Percentiles rank a stretch among this genome's conserved stretches.
Conservation (phyloP, 2,329 filamentous ascomycete genomes). For the Fusarium euwallaceae region DNA sequence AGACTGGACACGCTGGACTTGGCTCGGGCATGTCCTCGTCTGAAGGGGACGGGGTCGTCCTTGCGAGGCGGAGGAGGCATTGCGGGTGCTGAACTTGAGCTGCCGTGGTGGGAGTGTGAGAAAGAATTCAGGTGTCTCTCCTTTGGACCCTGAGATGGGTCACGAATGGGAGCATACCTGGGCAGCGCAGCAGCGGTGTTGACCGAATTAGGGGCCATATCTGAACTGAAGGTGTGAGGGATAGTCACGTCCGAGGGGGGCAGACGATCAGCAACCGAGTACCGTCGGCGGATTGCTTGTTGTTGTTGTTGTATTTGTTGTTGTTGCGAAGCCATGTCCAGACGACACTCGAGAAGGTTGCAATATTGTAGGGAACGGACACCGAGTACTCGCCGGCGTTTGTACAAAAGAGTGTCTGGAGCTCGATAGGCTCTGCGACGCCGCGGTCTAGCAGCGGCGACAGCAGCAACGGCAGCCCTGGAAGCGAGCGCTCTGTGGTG, state of each 20-base stretch:
- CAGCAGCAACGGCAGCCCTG: constrained; percentile 57
- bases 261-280: constrained; percentile 54
- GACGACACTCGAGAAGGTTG: constrained; percentile 41
- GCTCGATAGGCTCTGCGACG: constrained; percentile 54
- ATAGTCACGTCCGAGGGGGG: constrained; percentile 46
- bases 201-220: constrained; percentile 25
- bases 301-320: constrained; percentile 1
- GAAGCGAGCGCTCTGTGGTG: constrained; percentile 58
- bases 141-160: constrained; percentile 27
- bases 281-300: constrained; percentile 57
- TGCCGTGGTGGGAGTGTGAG: constrained; percentile 34
- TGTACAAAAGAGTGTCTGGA: constrained; percentile 54
- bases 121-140: constrained; percentile 24
- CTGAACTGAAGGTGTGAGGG: constrained; percentile 40
- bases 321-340: constrained; percentile 51
- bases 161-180: constrained; percentile 27
- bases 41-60: constrained; percentile 56
- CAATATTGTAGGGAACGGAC: constrained; percentile 47
- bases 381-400: constrained; percentile 51
- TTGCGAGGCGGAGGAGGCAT: constrained; percentile 55
- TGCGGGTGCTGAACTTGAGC: constrained; percentile 35
- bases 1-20: constrained; percentile 62
- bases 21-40: constrained; percentile 62
- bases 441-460: constrained; percentile 56
- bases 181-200: constrained; percentile 19